A percentile compares a stretch with the other conserved stretches of the same genome.
phyloP scores from a whole-genome alignment of 2,329 filamentous ascomycete genomes.

The Penicillium griseofulvum region DNA sequence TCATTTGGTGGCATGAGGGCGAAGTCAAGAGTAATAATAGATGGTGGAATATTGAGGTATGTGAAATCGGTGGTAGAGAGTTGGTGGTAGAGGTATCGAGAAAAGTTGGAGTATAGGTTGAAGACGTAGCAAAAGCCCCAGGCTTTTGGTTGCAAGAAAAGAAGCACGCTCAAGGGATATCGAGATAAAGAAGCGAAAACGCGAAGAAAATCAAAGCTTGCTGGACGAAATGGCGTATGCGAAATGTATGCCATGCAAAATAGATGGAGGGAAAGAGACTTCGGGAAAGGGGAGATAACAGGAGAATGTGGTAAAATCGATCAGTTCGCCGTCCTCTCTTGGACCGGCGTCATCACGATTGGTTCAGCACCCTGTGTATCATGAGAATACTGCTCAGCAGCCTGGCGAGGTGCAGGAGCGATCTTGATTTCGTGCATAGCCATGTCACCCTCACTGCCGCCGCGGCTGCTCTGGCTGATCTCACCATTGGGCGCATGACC shows the following conservation, averaged over 20 bases:
- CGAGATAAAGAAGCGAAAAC: slow-evolving; percentile 18
- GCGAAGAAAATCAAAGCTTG: slow-evolving; percentile 9
- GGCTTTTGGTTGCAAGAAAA: slow-evolving; percentile 13
- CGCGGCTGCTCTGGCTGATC: slow-evolving; percentile 31
- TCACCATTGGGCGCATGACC: slow-evolving; percentile 25
- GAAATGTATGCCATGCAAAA: slow-evolving; percentile 2
- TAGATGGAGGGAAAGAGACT: background rate
- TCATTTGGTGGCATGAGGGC: background rate
- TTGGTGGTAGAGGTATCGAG: background rate
- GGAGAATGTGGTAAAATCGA: background rate
- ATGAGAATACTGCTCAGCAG: slow-evolving; percentile 26
- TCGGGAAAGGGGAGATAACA: background rate
- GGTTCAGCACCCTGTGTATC: slow-evolving; percentile 16
- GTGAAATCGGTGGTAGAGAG: slow-evolving; percentile 1
- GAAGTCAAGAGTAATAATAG: background rate
- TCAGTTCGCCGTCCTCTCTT: slow-evolving; percentile 25
- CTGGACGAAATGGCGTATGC: slow-evolving; percentile 12
- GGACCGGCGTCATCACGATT: slow-evolving; percentile 14
- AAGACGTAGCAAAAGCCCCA: slow-evolving; percentile 23
- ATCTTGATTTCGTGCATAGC: slow-evolving; percentile 34
- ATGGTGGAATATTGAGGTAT: background rate
- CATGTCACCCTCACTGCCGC: slow-evolving; percentile 29
- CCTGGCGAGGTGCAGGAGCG: slow-evolving; percentile 30
- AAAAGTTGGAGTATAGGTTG: background rate
- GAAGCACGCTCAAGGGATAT: slow-evolving; percentile 30